These are phyloP conservation scores for Colletotrichum sp. DNA, from an alignment of 2,329 filamentous ascomycete genomes.

Conservation along the genomic window DNA sequence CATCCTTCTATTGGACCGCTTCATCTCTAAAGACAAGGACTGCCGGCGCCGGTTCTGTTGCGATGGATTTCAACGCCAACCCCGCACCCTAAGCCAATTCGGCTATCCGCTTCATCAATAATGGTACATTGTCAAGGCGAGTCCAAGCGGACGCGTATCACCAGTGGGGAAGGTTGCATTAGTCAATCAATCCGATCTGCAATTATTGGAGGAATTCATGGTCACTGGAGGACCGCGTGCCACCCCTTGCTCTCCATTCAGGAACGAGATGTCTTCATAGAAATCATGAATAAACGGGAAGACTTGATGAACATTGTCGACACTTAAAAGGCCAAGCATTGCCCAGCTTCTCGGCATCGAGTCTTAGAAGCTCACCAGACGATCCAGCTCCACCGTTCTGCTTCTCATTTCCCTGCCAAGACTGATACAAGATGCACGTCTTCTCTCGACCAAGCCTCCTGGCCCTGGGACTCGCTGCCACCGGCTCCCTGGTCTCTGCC, in stretches of 20 bases:
- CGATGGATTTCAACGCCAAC: background rate
- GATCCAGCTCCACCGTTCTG: background rate
- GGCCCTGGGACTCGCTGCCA: conserved; percentile 38
- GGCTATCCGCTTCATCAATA: background rate
- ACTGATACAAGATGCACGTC: background rate
- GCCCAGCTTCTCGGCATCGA: background rate
- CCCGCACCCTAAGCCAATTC: background rate
- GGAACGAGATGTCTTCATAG: background rate
- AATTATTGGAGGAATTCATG: conserved; percentile 1
- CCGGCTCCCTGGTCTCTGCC: conserved; percentile 48
- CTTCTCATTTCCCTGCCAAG: background rate
- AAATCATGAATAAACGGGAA: background rate
- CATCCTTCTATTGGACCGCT: background rate
- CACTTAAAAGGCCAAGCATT: background rate
- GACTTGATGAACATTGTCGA: background rate
- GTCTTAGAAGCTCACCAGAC: background rate
- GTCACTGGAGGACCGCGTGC: background rate
- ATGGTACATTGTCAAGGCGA: background rate
- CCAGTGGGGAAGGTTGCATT: background rate
- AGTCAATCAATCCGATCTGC: background rate
- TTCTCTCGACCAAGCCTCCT: background rate
- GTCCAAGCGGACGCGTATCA: background rate
- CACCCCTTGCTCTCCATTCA: background rate
- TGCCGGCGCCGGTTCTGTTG: background rate
- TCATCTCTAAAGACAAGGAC: background rate